Percentiles rank a stretch among this genome's conserved stretches.
Conservation (phyloP, 1,284 basidiomycete genomes). For the Ceratobasidium sp. region DNA sequence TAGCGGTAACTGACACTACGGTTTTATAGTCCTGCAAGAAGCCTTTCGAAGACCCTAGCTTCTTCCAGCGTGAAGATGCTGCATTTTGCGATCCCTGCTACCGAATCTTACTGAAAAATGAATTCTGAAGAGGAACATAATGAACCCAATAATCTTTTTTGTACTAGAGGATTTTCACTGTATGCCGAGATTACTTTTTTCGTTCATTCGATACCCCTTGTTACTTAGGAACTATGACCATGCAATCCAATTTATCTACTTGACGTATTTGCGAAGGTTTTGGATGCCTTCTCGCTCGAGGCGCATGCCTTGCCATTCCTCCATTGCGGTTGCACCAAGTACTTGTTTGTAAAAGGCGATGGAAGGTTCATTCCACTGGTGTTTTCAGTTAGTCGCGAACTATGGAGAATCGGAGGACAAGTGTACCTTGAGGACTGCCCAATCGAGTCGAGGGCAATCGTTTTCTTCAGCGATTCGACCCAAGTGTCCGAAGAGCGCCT, state of each 20-base stretch:
- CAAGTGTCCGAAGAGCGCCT: conserved; percentile 86
- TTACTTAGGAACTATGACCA: conserved; percentile 33
- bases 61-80: conserved; percentile 83
- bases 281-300: conserved; percentile 80
- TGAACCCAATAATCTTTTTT: neutral
- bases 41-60: conserved; percentile 86
- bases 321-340: conserved; percentile 77
- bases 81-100: conserved; percentile 90
- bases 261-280: conserved; percentile 52
- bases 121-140: conserved; percentile 54
- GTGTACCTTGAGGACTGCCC: conserved; percentile 88
- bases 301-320: conserved; percentile 92
- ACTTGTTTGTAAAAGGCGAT: conserved; percentile 91
- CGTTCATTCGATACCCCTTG: conserved; percentile 30
- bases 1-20: conserved; percentile 16
- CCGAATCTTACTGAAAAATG: conserved; percentile 82
- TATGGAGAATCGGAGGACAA: conserved; percentile 51
- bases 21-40: conserved; percentile 66
- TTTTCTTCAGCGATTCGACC: conserved; percentile 86
- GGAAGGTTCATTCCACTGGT: conserved; percentile 91
- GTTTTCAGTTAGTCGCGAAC: conserved; percentile 22
- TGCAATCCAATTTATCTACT: conserved; percentile 29
- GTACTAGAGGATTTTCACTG: conserved; percentile 29
- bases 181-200: conserved; percentile 35
- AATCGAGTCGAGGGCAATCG: conserved; percentile 88